Base-by-base conservation (phyloP, 257 asterid genomes). In the Nicotiana knightiana region DNA sequence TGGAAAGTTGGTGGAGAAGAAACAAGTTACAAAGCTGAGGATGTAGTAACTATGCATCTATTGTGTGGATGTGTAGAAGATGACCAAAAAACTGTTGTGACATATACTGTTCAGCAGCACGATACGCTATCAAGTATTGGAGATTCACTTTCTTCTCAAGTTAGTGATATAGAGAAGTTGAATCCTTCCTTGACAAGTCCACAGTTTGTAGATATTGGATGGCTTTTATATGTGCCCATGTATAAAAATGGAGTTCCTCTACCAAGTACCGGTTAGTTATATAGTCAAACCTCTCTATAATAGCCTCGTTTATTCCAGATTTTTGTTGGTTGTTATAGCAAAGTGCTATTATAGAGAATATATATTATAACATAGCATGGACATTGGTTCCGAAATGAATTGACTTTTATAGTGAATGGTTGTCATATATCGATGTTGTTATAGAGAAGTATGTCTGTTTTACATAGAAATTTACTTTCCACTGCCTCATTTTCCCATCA, bases 181-280 rank as follows among this genome's bases (percentile, higher is more conserved):
- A 92, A 91, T 77, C 48, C 88, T 11, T 64, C 81, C 84, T 83
- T 91, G 89, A 83, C 71, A 1, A 32, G 81, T 51, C 91, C 91
- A 3, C 81, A 88, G 67, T 87, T 64, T 76, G 87, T 92, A 37
- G 86, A 84, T 51, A 46, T 70, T 15, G 95, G 93, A 28, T 92
- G 92, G 95, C 73, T 91, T 67, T 67, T 91, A 51, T 92, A 87
- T 83, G 92, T 91, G 58, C 93, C 97, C 2, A 87, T 91, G 93
- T 87, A 87, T 24, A 54, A 77, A 78, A 26, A 75, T 51, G 80
- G 80, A 26, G 80, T 28, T 75, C 17, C 63, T 15, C 46, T 51
- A 46, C 5, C 80, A 15, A 75, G 63, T 51, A 8, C 26, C 16
- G 79, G 79, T 73, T 1, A 48, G 62, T 26, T 15, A 48, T 48